Evolutionary conservation across 768 basidiomycete species (phyloP).

Genomic region (Phlebiopsis flavidoalba): DNA sequence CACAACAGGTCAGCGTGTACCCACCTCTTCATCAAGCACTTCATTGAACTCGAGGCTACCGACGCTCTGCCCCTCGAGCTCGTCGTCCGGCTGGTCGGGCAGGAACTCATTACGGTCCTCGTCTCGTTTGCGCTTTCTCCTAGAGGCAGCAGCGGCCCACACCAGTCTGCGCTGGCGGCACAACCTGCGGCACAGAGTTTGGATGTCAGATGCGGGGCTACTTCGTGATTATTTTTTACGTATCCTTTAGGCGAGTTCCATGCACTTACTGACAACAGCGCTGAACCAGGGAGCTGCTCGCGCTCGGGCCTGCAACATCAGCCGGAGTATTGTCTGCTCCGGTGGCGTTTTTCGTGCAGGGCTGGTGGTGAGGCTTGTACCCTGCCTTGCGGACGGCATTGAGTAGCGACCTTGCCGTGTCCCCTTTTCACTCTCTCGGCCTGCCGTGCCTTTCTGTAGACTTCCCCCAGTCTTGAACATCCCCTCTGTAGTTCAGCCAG

Average conservation of each 20-base stretch:
- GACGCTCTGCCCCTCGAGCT: conserved; percentile 34
- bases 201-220: neutral
- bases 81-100: conserved; percentile 45
- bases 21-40: conserved; percentile 64
- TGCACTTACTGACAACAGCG: conserved; percentile 17
- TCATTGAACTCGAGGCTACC: conserved; percentile 70
- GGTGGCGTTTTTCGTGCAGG: neutral
- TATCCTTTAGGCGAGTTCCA: conserved; percentile 10
- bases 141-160: neutral
- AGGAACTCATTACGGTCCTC: conserved; percentile 54
- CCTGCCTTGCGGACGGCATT: conserved; percentile 60
- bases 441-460: no score
- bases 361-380: conserved; percentile 30
- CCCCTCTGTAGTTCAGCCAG: conserved; percentile 55
- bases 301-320: conserved; percentile 9
- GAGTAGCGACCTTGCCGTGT: conserved; percentile 55
- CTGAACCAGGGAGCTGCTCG: neutral
- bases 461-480: conserved; percentile 49
- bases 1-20: conserved; percentile 10
- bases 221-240: conserved; percentile 6
- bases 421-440: conserved; percentile 61
- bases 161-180: neutral
- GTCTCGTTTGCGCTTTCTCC: conserved; percentile 41
- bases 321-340: conserved; percentile 5
- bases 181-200: neutral